These are phyloP conservation scores for Zygotorulaspora sp. DNA, from an alignment of 805 yeast species.

Conservation along the genomic window DNA sequence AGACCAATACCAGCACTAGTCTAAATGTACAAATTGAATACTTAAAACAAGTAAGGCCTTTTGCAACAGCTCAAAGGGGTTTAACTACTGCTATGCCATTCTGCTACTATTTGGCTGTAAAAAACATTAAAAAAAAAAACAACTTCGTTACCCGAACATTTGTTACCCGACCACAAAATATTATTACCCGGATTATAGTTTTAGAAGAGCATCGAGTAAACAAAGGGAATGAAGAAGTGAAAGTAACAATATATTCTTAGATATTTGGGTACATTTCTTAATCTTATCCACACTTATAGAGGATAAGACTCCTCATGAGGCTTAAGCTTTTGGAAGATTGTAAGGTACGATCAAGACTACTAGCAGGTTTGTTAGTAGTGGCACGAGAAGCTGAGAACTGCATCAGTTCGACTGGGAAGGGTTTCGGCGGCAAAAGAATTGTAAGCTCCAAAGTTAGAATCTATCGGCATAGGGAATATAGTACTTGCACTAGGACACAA, in stretches of 20 bases:
- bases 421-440: background rate
- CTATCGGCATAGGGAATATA: constrained; percentile 11
- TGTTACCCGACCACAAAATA: background rate
- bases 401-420: no score
- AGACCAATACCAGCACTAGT: background rate
- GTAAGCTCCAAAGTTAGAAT: constrained; percentile 5
- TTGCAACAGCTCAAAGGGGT: constrained; percentile 1
- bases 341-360: background rate
- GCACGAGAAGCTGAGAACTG: background rate
- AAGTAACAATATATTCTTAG: no score
- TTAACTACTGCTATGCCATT: background rate
- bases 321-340: background rate
- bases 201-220: background rate
- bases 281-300: no score
- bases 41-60: no score
- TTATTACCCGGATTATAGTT: background rate
- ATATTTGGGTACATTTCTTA: no score
- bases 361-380: background rate
- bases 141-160: background rate
- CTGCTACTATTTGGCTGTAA: constrained; percentile 1
- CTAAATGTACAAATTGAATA: no score
- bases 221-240: background rate
- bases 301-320: background rate
- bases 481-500: constrained; percentile 1
- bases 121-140: background rate